Conservation (phyloP, 2,329 filamentous ascomycete species). For the Cylindrodendrum hubeiense region DNA sequence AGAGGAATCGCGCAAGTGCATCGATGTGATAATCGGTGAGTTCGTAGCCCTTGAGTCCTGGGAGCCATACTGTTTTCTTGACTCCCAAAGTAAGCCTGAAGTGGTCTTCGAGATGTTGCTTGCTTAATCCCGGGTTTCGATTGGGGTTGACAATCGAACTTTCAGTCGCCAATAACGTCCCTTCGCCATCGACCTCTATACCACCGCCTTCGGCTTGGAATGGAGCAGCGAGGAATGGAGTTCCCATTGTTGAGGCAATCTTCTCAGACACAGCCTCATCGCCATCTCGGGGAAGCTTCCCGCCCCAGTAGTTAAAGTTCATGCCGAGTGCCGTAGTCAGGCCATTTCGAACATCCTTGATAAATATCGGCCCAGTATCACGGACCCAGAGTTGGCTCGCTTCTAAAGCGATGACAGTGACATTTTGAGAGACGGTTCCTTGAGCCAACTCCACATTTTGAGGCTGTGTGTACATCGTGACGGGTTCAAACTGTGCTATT, state of each 20-base stretch:
- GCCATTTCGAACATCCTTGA: conserved; percentile 11
- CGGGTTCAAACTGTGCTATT: conserved; percentile 42
- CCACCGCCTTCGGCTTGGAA: conserved; percentile 41
- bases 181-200: conserved; percentile 45
- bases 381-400: conserved; percentile 45
- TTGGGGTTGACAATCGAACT: conserved; percentile 47
- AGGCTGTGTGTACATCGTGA: conserved; percentile 35
- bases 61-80: conserved; percentile 46
- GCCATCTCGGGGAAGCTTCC: conserved; percentile 26
- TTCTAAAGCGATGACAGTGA: conserved; percentile 14
- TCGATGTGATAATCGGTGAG: conserved; percentile 47
- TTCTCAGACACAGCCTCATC: conserved; percentile 28
- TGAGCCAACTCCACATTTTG: conserved; percentile 10
- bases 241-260: conserved; percentile 2
- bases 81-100: conserved; percentile 39
- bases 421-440: conserved; percentile 10
- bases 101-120: conserved; percentile 36
- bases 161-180: conserved; percentile 45
- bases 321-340: conserved; percentile 35
- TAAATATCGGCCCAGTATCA: conserved; percentile 44
- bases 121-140: conserved; percentile 39
- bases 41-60: conserved; percentile 38
- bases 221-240: conserved; percentile 24
- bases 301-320: conserved; percentile 48
- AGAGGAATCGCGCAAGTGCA: conserved; percentile 43